A percentile compares a stretch with the other conserved stretches of the same genome.
Evolutionary conservation across 2,329 filamentous ascomycete genomes (phyloP).

Genomic region (Scedosporium apiospermum): DNA sequence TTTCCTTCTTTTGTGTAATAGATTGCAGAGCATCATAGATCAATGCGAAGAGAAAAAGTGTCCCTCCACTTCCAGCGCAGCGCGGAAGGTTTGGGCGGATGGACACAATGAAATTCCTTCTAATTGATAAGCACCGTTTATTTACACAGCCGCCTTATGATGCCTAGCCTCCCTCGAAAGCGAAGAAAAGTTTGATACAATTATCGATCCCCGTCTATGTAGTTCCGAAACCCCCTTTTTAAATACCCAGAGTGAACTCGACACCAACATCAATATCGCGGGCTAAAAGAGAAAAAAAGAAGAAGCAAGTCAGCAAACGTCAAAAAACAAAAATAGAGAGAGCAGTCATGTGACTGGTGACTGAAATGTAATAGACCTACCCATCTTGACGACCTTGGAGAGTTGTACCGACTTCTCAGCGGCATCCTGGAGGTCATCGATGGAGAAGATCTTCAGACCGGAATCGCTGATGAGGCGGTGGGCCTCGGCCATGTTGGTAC

Average conservation of each 20-base stretch:
- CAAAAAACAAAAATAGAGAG: not conserved
- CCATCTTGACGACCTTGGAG: constrained; percentile 98
- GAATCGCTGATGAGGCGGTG: constrained; percentile 93
- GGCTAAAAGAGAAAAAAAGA: constrained; percentile 37
- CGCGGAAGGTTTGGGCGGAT: not conserved
- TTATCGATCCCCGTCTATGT: not conserved
- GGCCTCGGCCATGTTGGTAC: constrained; percentile 94
- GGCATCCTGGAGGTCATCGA: constrained; percentile 93
- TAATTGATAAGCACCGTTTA: constrained; percentile 1
- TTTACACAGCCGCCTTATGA: not conserved
- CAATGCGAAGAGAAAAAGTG: too few species aligned
- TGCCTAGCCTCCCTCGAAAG: not conserved
- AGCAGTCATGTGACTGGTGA: constrained; percentile 10
- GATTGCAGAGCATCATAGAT: too few species aligned
- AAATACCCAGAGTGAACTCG: constrained; percentile 91
- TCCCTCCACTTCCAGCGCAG: too few species aligned
- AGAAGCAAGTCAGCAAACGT: constrained; percentile 2
- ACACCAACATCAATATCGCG: constrained; percentile 96
- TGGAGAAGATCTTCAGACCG: constrained; percentile 98
- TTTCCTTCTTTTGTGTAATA: too few species aligned
- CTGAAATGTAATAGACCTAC: constrained; percentile 38
- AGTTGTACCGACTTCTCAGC: constrained; percentile 98
- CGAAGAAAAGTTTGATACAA: not conserved
- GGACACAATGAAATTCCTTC: not conserved
- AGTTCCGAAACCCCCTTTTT: constrained; percentile 24